phyloP scores from a whole-genome alignment of 305 asterid genomes.

The Rubia peregrina region DNA sequence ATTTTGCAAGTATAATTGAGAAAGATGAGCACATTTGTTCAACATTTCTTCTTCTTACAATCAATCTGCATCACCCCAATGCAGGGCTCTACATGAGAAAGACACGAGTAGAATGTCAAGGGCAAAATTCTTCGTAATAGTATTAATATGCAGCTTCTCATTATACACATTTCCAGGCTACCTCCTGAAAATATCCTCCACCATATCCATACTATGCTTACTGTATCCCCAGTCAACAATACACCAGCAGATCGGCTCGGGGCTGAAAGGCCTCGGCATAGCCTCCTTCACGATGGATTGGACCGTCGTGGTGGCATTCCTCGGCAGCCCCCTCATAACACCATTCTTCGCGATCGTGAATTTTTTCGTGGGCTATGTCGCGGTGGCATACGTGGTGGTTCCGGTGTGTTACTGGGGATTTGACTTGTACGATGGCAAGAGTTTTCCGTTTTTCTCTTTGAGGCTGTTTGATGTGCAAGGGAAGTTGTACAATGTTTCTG shows the following conservation, averaged over 20 bases:
- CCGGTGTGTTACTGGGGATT: constrained; percentile 63
- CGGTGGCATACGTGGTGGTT: constrained; percentile 32
- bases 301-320: constrained; percentile 46
- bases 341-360: constrained; percentile 64
- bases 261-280: constrained; percentile 56
- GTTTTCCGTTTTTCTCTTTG: constrained; percentile 48
- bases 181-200: constrained; percentile 39
- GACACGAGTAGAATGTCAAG: constrained; percentile 26
- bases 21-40: too few relatives aligned
- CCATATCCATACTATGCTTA: constrained; percentile 46
- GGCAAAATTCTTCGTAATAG: constrained; percentile 53
- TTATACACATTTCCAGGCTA: constrained; percentile 57
- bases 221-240: constrained; percentile 42
- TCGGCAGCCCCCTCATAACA: constrained; percentile 54
- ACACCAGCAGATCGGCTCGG: constrained; percentile 61
- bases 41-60: background rate
- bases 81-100: constrained; percentile 66
- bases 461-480: constrained; percentile 33
- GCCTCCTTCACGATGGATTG: constrained; percentile 58
- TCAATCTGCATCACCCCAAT: background rate
- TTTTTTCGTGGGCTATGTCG: constrained; percentile 39
- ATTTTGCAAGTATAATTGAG: too few relatives aligned
- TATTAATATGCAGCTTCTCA: constrained; percentile 41
- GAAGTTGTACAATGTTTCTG: constrained; percentile 31
- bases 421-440: constrained; percentile 48